A percentile compares a stretch with the other conserved stretches of the same genome.
phyloP scores from a whole-genome alignment of 768 basidiomycete species.

The Boletus speciosus region DNA sequence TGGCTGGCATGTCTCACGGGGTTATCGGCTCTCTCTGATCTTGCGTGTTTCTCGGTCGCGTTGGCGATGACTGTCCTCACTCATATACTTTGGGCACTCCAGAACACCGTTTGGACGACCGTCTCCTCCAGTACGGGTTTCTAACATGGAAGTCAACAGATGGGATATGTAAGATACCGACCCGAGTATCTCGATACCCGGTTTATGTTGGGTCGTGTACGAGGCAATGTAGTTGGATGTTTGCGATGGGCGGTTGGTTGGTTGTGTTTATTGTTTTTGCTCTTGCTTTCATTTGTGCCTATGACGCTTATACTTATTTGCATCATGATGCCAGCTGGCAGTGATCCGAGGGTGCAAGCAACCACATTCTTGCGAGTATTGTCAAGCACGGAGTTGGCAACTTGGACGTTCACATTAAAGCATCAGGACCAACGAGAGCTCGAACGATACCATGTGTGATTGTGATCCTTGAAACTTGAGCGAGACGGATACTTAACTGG shows the following conservation, averaged over 20 bases:
- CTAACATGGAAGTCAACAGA: conserved; percentile 3
- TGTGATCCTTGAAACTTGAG: not conserved
- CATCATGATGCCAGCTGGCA: not conserved
- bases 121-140: conserved; percentile 15
- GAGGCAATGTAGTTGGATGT: not conserved
- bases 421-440: not conserved
- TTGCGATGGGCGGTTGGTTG: not conserved
- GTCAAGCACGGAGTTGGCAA: not conserved
- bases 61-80: conserved; percentile 17
- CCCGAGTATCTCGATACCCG: not conserved
- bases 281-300: conserved; percentile 4
- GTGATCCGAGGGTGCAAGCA: not conserved
- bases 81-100: conserved; percentile 14
- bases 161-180: conserved; percentile 2
- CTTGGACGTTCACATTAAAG: not conserved
- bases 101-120: conserved; percentile 28
- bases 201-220: not conserved
- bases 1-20: conserved; percentile 3
- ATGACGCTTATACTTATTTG: not conserved
- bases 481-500: not conserved
- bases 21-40: conserved; percentile 10
- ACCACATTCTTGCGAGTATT: not conserved
- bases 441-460: not conserved
- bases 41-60: conserved; percentile 14
- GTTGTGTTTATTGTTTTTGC: not conserved